Evolutionary conservation across 225 moss, liverwort and hornwort genomes (phyloP), one percentile per base, ranked within the genome.

Genomic region (Thuidium tamariscinum): DNA sequence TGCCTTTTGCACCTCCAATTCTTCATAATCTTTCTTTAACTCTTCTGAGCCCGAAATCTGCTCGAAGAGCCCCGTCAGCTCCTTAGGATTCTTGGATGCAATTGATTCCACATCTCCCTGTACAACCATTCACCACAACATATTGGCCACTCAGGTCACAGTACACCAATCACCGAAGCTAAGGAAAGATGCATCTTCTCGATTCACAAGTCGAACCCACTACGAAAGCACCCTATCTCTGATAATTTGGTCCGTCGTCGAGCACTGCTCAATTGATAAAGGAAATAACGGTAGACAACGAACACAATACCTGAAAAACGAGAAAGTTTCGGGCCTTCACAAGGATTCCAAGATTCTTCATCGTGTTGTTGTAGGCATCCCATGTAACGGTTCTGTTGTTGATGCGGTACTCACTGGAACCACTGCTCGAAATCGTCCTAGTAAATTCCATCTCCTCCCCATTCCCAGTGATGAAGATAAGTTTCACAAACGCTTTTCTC

Each of bases 71-170:
- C 90, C 97, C 30, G 97, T 99, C 84, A 99, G 95, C 93, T 99
- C 99, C 90, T 96, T 99, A 13, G 99, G 99, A 86, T 91, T 99
- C 88, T 99, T 99, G 67, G 99, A 99, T n/a, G 99, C 99, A 66
- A 99, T 99, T 69, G 99, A 97, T 87, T 99, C 99, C 61, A 99
- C 99, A 74, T 99, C 99, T 85, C 98, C 98, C 99, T 99, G 92
- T 36, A 64, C 65, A 52, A 52, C 69, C 83, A 59, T 49, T 12
- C 82, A 76, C 66, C 85, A 39, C 22, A 83, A 73, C 65, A 88
- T 36, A 36, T 79, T 36, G 55, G 77, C 54, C 79, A 51, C 44
- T 80, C 69, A 52, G 63, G 21, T 82, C 51, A 70, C 70, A 82
- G 15, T 77, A 37, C 63, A 60, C 37, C 25, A 37, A 37, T 27